These are phyloP conservation scores for Ceratobasidium sp. DNA, from an alignment of 1,284 basidiomycete species.

Conservation along the genomic window DNA sequence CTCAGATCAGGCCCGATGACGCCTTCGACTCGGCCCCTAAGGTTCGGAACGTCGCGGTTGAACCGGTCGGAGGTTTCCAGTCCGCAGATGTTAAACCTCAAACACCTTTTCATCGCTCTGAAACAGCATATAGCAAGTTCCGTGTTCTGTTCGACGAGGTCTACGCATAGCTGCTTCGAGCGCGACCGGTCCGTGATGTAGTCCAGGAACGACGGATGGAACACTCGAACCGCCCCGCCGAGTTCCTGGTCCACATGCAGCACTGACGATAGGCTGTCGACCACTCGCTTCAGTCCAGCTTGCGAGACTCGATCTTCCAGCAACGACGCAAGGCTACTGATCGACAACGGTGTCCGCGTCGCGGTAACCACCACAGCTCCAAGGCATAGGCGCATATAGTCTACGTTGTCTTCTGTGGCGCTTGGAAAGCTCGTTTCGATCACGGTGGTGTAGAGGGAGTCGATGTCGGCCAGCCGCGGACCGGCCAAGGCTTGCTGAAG, in stretches of 20 bases:
- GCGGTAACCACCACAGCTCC: slow-evolving; percentile 17
- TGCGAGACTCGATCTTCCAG: neutral
- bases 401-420: neutral
- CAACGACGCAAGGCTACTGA: neutral
- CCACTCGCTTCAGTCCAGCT: neutral
- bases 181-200: slow-evolving; percentile 14
- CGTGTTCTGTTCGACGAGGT: slow-evolving; percentile 16
- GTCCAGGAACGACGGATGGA: slow-evolving; percentile 36
- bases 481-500: neutral
- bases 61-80: neutral
- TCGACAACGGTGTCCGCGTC: slow-evolving; percentile 1
- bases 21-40: neutral
- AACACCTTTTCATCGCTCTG: neutral
- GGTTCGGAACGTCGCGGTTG: slow-evolving; percentile 18
- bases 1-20: neutral
- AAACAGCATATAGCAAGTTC: slow-evolving; percentile 21
- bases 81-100: slow-evolving; percentile 21
- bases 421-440: neutral
- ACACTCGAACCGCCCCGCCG: slow-evolving; percentile 10
- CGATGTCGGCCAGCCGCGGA: neutral
- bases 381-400: neutral
- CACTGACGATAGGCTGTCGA: slow-evolving; percentile 23
- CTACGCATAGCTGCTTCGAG: slow-evolving; percentile 1
- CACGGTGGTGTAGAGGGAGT: slow-evolving; percentile 4
- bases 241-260: slow-evolving; percentile 3